Evolutionary conservation across 1,139 yeast genomes (phyloP).

Genomic region (Waltiozyma sp.): DNA sequence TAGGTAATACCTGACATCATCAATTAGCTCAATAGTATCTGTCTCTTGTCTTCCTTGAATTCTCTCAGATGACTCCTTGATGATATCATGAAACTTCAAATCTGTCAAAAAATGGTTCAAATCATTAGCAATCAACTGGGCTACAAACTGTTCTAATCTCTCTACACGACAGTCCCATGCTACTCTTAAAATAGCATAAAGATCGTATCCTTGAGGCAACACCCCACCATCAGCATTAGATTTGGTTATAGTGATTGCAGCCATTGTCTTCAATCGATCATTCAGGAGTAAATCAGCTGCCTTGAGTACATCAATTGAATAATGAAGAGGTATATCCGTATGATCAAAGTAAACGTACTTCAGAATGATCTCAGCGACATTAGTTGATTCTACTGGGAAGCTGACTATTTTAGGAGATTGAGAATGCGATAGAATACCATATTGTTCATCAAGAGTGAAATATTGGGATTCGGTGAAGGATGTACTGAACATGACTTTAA

Average conservation of each 20-base stretch:
- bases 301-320: conserved; percentile 44
- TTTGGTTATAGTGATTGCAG: conserved; percentile 49
- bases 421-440: conserved; percentile 9
- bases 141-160: conserved; percentile 52
- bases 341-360: conserved; percentile 53
- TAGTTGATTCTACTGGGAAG: conserved; percentile 27
- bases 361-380: conserved; percentile 43
- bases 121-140: conserved; percentile 45
- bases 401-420: conserved; percentile 24
- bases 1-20: conserved; percentile 63
- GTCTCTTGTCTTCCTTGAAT: conserved; percentile 56
- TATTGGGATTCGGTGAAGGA: conserved; percentile 27
- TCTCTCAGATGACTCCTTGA: conserved; percentile 43
- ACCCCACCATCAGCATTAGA: conserved; percentile 14
- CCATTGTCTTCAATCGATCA: conserved; percentile 54
- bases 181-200: conserved; percentile 47
- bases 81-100: conserved; percentile 27
- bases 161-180: conserved; percentile 63
- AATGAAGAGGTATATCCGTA: conserved; percentile 36
- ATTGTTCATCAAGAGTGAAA: conserved; percentile 12
- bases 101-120: conserved; percentile 28
- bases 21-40: conserved; percentile 70
- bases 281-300: conserved; percentile 53
- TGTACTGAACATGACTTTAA: conserved; percentile 52
- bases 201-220: conserved; percentile 23